phyloP scores from a whole-genome alignment of 345 rosid species.

The Eucalyptus rudis region DNA sequence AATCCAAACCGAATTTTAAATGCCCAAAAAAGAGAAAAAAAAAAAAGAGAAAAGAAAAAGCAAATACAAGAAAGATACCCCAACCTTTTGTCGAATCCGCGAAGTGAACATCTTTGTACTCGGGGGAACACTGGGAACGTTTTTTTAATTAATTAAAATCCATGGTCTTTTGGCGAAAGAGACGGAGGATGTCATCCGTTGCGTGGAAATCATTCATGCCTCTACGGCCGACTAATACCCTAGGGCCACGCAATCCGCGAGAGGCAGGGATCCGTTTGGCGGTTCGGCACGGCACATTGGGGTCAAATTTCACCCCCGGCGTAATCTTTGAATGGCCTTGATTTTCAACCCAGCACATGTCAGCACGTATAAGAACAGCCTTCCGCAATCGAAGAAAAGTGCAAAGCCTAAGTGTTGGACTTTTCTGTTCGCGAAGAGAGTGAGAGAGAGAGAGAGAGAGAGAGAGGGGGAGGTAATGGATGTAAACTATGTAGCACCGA shows the following conservation, averaged over 20 bases:
- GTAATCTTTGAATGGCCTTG: not conserved
- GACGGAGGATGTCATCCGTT: not conserved
- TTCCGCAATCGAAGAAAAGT: not conserved
- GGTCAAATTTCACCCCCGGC: not conserved
- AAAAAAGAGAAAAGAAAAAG: too few species aligned
- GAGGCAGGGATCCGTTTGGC: not conserved
- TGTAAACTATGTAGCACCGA: not conserved
- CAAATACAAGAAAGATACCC: too few species aligned
- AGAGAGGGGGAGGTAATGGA: not conserved
- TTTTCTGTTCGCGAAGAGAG: not conserved
- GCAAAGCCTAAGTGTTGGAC: not conserved
- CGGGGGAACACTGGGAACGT: rapidly evolving
- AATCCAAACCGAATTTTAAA: not conserved
- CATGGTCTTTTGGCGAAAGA: not conserved
- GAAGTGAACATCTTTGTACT: not conserved
- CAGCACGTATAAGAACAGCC: not conserved
- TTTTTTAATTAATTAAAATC: not conserved
- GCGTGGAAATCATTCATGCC: not conserved
- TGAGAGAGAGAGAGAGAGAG: too few species aligned
- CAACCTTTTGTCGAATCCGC: not conserved
- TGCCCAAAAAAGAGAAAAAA: not conserved
- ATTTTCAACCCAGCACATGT: not conserved
- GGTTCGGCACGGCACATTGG: not conserved
- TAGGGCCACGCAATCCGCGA: not conserved
- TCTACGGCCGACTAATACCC: not conserved